These are phyloP conservation scores for Ceratocystis cubensis DNA, from an alignment of 2,329 filamentous ascomycete species.

Conservation along the genomic window DNA sequence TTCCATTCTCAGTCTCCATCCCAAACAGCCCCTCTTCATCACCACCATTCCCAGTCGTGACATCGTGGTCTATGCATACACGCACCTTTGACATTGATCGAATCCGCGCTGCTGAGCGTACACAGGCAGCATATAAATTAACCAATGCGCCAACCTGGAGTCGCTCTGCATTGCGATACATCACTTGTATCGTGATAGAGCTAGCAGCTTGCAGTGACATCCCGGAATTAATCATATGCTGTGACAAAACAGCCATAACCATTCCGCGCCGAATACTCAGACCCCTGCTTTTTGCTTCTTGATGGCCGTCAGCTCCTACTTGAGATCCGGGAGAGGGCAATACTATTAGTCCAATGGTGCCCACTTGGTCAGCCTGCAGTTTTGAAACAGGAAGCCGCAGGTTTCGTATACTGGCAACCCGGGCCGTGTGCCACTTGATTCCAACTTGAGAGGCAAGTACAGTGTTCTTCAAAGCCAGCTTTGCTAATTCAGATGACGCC, in stretches of 20 bases:
- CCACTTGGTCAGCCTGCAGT: conserved; percentile 70
- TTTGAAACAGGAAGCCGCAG: conserved; percentile 68
- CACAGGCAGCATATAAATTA: conserved; percentile 77
- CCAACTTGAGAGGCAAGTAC: conserved; percentile 40
- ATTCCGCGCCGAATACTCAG: conserved; percentile 62
- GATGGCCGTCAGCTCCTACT: conserved; percentile 26
- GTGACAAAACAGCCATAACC: conserved; percentile 56
- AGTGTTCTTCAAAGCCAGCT: conserved; percentile 41
- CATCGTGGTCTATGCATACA: conserved; percentile 1
- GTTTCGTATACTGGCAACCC: conserved; percentile 76
- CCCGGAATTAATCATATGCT: conserved; percentile 44
- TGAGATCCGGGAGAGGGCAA: conserved; percentile 30
- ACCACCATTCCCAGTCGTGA: neutral
- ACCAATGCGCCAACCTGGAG: conserved; percentile 57
- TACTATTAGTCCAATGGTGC: conserved; percentile 71
- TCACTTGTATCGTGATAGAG: conserved; percentile 60
- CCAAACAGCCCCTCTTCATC: conserved; percentile 16
- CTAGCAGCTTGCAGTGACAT: conserved; percentile 51
- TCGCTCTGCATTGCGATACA: conserved; percentile 46
- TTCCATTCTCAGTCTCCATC: conserved; percentile 22
- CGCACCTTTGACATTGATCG: conserved; percentile 37
- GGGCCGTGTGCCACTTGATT: conserved; percentile 67
- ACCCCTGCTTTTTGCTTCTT: conserved; percentile 21
- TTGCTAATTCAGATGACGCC: conserved; percentile 41
- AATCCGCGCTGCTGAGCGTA: conserved; percentile 69